Evolutionary conservation across 495 filamentous ascomycete species (phyloP).

Genomic region (Penicillium lividum): DNA sequence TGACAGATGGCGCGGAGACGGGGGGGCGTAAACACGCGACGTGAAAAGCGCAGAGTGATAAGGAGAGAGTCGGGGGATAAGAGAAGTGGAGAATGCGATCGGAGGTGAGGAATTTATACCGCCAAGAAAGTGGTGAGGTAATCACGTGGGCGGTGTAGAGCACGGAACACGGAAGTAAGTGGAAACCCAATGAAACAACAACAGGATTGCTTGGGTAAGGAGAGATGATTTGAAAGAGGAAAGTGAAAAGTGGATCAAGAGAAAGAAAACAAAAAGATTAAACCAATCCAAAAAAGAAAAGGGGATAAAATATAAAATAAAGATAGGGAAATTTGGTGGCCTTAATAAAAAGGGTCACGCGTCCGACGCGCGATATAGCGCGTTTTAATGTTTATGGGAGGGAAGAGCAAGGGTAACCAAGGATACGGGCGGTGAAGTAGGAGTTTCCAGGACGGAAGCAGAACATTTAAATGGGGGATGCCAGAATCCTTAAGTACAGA

Average conservation of each 20-base stretch:
- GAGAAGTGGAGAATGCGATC: slow-evolving; percentile 52
- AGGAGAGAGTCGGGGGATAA: slow-evolving; percentile 26
- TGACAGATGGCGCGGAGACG: slow-evolving; percentile 13
- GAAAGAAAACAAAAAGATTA: slow-evolving; percentile 17
- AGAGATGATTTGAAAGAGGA: background rate
- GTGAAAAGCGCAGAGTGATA: slow-evolving; percentile 11
- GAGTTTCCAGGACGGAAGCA: slow-evolving; percentile 36
- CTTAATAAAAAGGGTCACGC: slow-evolving; percentile 6
- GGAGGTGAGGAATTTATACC: slow-evolving; percentile 44
- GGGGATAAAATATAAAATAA: slow-evolving; percentile 18
- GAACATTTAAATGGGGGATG: slow-evolving; percentile 45
- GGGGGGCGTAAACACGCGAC: slow-evolving; percentile 11
- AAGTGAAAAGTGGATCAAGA: slow-evolving; percentile 4
- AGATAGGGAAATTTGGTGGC: slow-evolving; percentile 16
- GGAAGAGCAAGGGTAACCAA: slow-evolving; percentile 12
- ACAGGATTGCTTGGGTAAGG: background rate
- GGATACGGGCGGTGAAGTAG: slow-evolving; percentile 29
- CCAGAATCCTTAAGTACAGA: slow-evolving; percentile 56
- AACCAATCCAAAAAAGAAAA: slow-evolving; percentile 12
- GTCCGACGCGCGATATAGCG: slow-evolving; percentile 20
- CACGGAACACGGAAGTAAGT: background rate
- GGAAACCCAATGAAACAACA: background rate
- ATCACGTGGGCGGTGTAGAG: slow-evolving; percentile 44
- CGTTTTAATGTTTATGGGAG: slow-evolving; percentile 26
- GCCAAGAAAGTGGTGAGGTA: slow-evolving; percentile 42